Base-by-base conservation (phyloP, 306 rosid species). In the Prunus campanulata region DNA sequence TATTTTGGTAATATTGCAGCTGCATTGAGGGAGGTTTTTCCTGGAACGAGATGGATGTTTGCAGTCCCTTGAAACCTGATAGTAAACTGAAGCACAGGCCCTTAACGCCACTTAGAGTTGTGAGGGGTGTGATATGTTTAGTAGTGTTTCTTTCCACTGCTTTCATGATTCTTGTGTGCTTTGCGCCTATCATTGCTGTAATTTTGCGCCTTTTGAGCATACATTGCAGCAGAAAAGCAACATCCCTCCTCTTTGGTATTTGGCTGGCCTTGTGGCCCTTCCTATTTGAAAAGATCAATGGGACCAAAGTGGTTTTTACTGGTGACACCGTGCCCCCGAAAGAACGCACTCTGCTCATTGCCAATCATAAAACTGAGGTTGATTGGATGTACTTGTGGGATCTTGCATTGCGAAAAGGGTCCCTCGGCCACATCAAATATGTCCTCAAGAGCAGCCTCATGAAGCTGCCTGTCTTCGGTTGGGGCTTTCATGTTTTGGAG, bases 361-460 rank as follows among this genome's bases (percentile, higher is more conserved):
- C 99, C 19, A 96, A 96, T 74, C 99, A 96, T 83, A 87, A 92
- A 84, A 96, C 97, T 25, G 99, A 96, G 84, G 99, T 96, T 63
- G 99, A 96, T 81, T 96, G 99, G 99, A 96, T 96, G 99, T 96
- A 91, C 87, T 88, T 96, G 87, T 96, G 99, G 99, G 82, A 91
- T 80, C 91, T 96, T 66, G 99, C 97, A 24, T 79, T 91, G 84
- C 76, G 98, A 64, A 96, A 91, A 57, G 93, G 97, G 68, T 83
- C 91, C 24, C 63, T 92, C 5, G 99, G 99, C 50, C 68, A 57
- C 86, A 90, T 96, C 83, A 96, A 92, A 56, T 96, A 96, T 75
- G 83, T 96, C 52, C 93, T 96, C n/a, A 96, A 96, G 82, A 86
- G 90, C 78, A 96, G 96, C 90, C 85, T 96, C 82, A 92, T 96